Conservation (phyloP, 148 eudicot species). For the Hydrangea macrophylla region DNA sequence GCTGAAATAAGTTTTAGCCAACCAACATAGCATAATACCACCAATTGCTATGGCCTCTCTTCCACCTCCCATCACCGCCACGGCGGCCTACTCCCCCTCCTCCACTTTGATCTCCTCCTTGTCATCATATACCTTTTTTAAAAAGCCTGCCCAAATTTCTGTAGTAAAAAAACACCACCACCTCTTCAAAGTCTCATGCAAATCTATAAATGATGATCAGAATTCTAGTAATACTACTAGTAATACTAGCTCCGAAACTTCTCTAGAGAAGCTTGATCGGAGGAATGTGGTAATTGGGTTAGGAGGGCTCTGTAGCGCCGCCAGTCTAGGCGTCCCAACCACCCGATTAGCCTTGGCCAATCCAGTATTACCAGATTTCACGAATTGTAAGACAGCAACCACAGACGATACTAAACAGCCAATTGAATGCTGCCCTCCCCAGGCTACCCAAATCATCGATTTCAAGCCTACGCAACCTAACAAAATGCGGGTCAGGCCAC, state of each 20-base stretch:
- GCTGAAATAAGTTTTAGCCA: too few relatives aligned
- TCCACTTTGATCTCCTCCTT: neutral
- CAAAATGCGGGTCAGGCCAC: slow-evolving; percentile 33
- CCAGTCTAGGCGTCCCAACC: too few relatives aligned
- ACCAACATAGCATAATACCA: too few relatives aligned
- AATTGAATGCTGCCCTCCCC: slow-evolving; percentile 53
- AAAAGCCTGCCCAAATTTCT: slow-evolving; percentile 22
- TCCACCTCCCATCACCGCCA: too few relatives aligned
- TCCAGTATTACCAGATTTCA: slow-evolving; percentile 33
- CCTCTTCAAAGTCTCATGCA: slow-evolving; percentile 21
- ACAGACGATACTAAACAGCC: slow-evolving; percentile 1
- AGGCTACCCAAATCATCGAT: slow-evolving; percentile 17
- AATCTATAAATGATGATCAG: slow-evolving; percentile 21
- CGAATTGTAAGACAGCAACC: slow-evolving; percentile 22
- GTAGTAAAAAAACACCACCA: slow-evolving; percentile 4
- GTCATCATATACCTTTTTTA: neutral
- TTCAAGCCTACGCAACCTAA: slow-evolving; percentile 19
- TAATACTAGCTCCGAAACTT: neutral
- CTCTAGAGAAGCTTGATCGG: too few relatives aligned
- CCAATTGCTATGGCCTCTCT: too few relatives aligned
- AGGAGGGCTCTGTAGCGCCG: slow-evolving; percentile 19
- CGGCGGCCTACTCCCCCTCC: too few relatives aligned
- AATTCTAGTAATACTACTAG: neutral
- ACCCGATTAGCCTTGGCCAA: slow-evolving; percentile 22
- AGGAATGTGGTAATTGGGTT: slow-evolving; percentile 39